Conservation (phyloP, 768 basidiomycete genomes). For the Paxillus involutus region DNA sequence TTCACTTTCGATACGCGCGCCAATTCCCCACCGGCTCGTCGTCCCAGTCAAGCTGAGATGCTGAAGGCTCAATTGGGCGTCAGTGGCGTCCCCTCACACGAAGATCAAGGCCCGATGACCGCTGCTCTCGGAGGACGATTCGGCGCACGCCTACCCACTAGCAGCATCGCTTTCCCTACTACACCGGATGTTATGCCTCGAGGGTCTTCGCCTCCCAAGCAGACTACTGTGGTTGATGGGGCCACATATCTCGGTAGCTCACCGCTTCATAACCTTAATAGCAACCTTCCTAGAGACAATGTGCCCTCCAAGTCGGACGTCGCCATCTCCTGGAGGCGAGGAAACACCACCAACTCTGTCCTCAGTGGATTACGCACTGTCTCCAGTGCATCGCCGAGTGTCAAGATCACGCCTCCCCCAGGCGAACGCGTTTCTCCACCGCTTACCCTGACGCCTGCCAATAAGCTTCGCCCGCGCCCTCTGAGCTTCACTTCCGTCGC, state of each 20-base stretch:
- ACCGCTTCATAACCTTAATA: constrained; percentile 36
- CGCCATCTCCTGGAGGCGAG: constrained; percentile 80
- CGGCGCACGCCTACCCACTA: constrained; percentile 53
- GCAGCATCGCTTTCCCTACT: constrained; percentile 38
- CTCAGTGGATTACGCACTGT: constrained; percentile 62
- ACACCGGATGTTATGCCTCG: constrained; percentile 46
- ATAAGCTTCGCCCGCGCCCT: constrained; percentile 61
- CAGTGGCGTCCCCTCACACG: constrained; percentile 24
- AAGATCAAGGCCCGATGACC: constrained; percentile 77
- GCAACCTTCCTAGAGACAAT: constrained; percentile 24
- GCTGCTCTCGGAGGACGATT: constrained; percentile 77
- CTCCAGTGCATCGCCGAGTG: constrained; percentile 54
- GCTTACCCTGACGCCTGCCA: constrained; percentile 31
- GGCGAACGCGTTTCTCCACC: constrained; percentile 58
- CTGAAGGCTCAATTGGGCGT: constrained; percentile 60
- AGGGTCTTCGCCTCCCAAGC: constrained; percentile 43
- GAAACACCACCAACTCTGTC: constrained; percentile 66
- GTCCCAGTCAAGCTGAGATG: constrained; percentile 67
- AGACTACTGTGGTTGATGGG: constrained; percentile 70
- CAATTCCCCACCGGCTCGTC: constrained; percentile 59
- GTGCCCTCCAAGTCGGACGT: constrained; percentile 79
- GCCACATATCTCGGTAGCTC: constrained; percentile 66
- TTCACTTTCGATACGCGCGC: constrained; percentile 66
- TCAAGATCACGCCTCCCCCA: constrained; percentile 75
- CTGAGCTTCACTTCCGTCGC: constrained; percentile 57